phyloP scores from a whole-genome alignment of 2,329 filamentous ascomycete species.

The Sporothrix pallida region DNA sequence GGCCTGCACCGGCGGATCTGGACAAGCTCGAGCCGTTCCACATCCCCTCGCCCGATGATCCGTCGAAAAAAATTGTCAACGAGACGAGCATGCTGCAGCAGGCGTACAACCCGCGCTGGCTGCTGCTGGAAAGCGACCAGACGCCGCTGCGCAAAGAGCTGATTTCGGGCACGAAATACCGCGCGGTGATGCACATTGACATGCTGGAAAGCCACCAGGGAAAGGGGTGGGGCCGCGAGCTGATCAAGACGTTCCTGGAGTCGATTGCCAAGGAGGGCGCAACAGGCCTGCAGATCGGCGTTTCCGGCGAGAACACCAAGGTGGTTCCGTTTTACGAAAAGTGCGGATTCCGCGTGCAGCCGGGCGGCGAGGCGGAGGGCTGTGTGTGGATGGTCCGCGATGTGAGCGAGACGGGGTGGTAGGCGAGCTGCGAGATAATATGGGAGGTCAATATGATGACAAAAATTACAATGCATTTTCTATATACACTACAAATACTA shows the following conservation, averaged over 20 bases:
- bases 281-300: slow-evolving; percentile 51
- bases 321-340: slow-evolving; percentile 57
- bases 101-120: slow-evolving; percentile 50
- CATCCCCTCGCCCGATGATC: slow-evolving; percentile 33
- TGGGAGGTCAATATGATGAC: background rate
- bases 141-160: slow-evolving; percentile 46
- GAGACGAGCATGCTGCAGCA: slow-evolving; percentile 49
- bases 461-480: slow-evolving; percentile 5
- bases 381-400: slow-evolving; percentile 53
- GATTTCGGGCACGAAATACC: slow-evolving; percentile 42
- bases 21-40: slow-evolving; percentile 45
- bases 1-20: slow-evolving; percentile 41
- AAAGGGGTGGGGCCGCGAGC: slow-evolving; percentile 52
- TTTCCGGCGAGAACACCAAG: slow-evolving; percentile 54
- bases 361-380: slow-evolving; percentile 45
- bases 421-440: background rate
- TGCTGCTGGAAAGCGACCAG: slow-evolving; percentile 46
- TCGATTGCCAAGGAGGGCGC: slow-evolving; percentile 43
- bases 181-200: slow-evolving; percentile 58
- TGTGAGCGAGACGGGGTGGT: slow-evolving; percentile 37
- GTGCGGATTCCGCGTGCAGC: slow-evolving; percentile 52
- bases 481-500: slow-evolving; percentile 19
- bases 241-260: slow-evolving; percentile 52
- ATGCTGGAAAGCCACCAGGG: slow-evolving; percentile 51
- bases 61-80: slow-evolving; percentile 40